These are phyloP conservation scores for Lentinula boryana DNA, from an alignment of 768 basidiomycete genomes.

Conservation along the genomic window DNA sequence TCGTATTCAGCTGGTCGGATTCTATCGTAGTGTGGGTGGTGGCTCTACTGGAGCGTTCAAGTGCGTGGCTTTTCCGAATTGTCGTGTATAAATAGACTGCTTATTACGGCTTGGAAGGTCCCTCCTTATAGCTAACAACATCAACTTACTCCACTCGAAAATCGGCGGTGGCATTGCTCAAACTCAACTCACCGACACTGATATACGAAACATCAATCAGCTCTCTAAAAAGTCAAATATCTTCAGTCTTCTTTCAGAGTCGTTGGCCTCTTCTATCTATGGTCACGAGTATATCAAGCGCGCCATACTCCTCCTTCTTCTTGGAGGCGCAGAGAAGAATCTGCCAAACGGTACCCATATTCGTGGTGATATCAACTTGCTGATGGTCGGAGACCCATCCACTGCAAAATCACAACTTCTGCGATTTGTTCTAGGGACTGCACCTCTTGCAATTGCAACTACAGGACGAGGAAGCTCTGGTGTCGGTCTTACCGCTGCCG, in stretches of 20 bases:
- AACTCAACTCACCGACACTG: slow-evolving; percentile 83
- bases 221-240: slow-evolving; percentile 83
- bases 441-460: slow-evolving; percentile 95
- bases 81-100: slow-evolving; percentile 4
- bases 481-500: slow-evolving; percentile 97
- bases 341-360: slow-evolving; percentile 96
- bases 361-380: slow-evolving; percentile 97
- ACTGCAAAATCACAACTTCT: slow-evolving; percentile 97
- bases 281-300: slow-evolving; percentile 96
- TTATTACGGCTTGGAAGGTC: slow-evolving; percentile 48
- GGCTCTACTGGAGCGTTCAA: slow-evolving; percentile 92
- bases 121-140: slow-evolving; percentile 89
- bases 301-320: slow-evolving; percentile 85
- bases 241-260: slow-evolving; percentile 85
- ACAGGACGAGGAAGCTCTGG: slow-evolving; percentile 98
- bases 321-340: slow-evolving; percentile 98
- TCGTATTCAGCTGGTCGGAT: slow-evolving; percentile 92
- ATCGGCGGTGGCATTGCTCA: slow-evolving; percentile 94
- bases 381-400: slow-evolving; percentile 99
- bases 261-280: slow-evolving; percentile 95
- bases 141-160: slow-evolving; percentile 92
- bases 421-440: slow-evolving; percentile 92
- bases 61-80: slow-evolving; percentile 36
- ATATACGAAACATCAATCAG: slow-evolving; percentile 95
- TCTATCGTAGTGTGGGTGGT: slow-evolving; percentile 91